Evolutionary conservation across 176 grass and related monocot species (phyloP).

Genomic region (Pontederia crassipes): DNA sequence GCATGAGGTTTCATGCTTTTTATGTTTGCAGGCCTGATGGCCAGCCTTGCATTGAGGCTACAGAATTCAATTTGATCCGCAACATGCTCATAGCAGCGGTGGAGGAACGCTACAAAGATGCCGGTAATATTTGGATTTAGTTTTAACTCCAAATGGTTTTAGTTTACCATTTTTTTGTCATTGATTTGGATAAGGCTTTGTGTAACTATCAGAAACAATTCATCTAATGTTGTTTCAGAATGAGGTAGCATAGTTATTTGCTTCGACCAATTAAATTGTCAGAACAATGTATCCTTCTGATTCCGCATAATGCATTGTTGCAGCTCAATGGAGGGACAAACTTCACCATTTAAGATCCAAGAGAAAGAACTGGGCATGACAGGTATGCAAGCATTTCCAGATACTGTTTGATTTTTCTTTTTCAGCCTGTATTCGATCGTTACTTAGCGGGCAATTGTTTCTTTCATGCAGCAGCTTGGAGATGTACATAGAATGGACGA

Average conservation of each 20-base stretch:
- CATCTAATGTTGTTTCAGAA: not conserved
- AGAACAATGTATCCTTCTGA: not conserved
- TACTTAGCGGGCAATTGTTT: too few relatives aligned
- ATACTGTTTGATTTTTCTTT: too few relatives aligned
- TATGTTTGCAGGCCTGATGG: slow-evolving; percentile 53
- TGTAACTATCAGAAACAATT: not conserved
- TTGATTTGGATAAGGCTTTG: not conserved
- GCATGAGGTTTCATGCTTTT: not conserved
- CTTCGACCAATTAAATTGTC: too few relatives aligned
- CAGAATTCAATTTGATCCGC: slow-evolving; percentile 63
- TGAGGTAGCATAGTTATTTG: too few relatives aligned
- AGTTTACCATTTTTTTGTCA: not conserved
- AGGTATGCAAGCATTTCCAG: slow-evolving; percentile 5
- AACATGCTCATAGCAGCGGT: slow-evolving; percentile 73
- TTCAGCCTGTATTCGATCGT: too few relatives aligned
- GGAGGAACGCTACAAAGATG: slow-evolving; percentile 91
- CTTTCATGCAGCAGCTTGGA: too few relatives aligned
- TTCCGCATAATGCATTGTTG: slow-evolving; percentile 5
- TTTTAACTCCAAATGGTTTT: not conserved
- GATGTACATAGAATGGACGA: too few relatives aligned
- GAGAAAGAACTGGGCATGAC: slow-evolving; percentile 68
- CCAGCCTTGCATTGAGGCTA: slow-evolving; percentile 50
- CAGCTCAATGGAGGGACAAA: slow-evolving; percentile 77
- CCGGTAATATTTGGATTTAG: slow-evolving; percentile 32
- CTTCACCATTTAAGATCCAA: slow-evolving; percentile 58